Percentiles rank a stretch among this genome's conserved stretches.
phyloP scores from a whole-genome alignment of 495 filamentous ascomycete genomes.

The Trichoderma reesei region DNA sequence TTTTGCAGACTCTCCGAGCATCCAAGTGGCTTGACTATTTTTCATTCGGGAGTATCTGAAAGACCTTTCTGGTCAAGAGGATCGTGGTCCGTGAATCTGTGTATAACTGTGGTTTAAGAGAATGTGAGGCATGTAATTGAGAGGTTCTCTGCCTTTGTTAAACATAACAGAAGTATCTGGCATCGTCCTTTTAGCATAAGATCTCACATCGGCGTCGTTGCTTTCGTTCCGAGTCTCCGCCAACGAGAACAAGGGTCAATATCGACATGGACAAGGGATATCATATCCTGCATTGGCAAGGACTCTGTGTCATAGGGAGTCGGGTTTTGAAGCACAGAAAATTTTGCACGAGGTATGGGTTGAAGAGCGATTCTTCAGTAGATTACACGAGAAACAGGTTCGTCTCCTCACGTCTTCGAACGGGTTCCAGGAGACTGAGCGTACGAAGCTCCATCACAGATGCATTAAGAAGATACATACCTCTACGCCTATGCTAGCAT shows the following conservation, averaged over 20 bases:
- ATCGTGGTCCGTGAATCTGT: not conserved
- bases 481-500: too few species aligned
- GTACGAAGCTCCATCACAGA: too few species aligned
- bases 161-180: too few species aligned
- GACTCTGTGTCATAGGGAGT: not conserved
- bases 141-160: not conserved
- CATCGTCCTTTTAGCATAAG: too few species aligned
- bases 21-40: conserved; percentile 2
- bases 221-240: not conserved
- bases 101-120: not conserved
- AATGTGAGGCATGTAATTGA: not conserved
- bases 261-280: not conserved
- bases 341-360: too few species aligned
- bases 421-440: too few species aligned
- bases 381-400: too few species aligned
- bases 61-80: not conserved
- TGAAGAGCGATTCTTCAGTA: too few species aligned
- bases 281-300: not conserved
- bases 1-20: not conserved
- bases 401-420: too few species aligned
- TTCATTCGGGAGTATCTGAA: too few species aligned
- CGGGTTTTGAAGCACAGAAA: not conserved
- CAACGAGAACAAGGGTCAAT: not conserved
- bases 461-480: too few species aligned
- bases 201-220: not conserved